Base-by-base conservation (phyloP, 129 eudicot species). In the Gnaphalium uliginosum region DNA sequence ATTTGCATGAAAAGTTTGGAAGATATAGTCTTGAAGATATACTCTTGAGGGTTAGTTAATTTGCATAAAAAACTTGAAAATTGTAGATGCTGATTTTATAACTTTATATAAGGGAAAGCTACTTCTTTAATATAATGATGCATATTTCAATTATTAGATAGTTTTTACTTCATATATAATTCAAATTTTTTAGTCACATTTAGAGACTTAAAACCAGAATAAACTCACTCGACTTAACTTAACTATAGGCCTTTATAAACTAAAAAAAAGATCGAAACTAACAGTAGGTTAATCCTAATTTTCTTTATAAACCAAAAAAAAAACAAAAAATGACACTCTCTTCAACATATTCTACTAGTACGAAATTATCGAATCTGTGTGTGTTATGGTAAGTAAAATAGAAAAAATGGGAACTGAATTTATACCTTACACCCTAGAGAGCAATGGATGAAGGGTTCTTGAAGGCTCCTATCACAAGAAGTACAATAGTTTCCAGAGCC, bases 341-440 rank as follows among this genome's bases (percentile, higher is more conserved):
- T 0, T 3, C 13, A 15, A 50, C 13, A 43, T 33, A 70, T 21
- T 33, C 61, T 14, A 30, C 33, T 6, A 71, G 72, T n/a, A 29
- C 71, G 8, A 25, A 72, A 79, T 72, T 23, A 72, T 50, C 26
- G 29, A 72, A 63, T 9, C 18, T 65, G 32, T 24, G 58, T 48
- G 35, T 17, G 37, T 48, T 61, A 25, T 48, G 19, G 25, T 30
- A 23, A 15, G 25, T 66, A n/a, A 65, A 7, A 14, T 35, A 41
- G 15, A 65, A 25, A 22, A 66, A 66, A 37, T 10, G n/a, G 67
- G 63, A 72, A 26, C 57, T 51, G 68, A 78, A 33, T 71, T n/a
- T n/a, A n/a, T 85, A 95, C 99, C 99, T 95, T 95, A 86, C 99
- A 95, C 64, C 95, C 99, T 4, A 95, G 90, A 71, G 99, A 95